Base-by-base conservation (phyloP, 2,329 filamentous ascomycete genomes). In the Mariannaea elegans region DNA sequence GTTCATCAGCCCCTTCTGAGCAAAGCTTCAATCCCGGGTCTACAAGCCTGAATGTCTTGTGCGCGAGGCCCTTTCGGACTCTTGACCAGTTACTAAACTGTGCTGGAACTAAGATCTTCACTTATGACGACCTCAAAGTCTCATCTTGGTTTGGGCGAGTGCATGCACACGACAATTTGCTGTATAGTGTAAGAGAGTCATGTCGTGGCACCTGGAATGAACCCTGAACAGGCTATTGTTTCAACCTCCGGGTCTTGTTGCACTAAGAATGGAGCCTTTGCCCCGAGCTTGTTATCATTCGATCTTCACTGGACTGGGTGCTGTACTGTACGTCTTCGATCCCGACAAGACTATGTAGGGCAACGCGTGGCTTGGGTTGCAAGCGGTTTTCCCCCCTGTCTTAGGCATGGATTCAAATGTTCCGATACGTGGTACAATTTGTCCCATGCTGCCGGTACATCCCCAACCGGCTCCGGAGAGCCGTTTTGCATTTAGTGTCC, bases 341-440 rank as follows among this genome's bases (percentile, higher is more conserved):
- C 34, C 41, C 45, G 51, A 52, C 66, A 59, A 68, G 61, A 69
- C 63, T 39, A 50, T 44, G 12, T 19, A 45, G 41, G 19, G 41
- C 31, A 52, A 41, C 48, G 46, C 57, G 58, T 51, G 49, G 61
- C 46, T 34, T 48, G n/a, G 27, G 42, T 50, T 50, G 29, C 42
- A 34, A 12, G 27, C 23, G 44, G 38, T 32, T 32, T 19, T 31
- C 14, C 19, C 31, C 64, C 66, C 52, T 66, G 63, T 21, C 19
- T 8, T 34, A 54, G 63, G 59, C 51, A 9, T 34, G 32, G 12
- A 45, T 27, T 23, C 2, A 21, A 36, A n/a, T 48, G 45, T 52
- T 69, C 66, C 66, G 67, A 69, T 58, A 47, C 61, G 66, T 69
- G 66, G 66, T 51, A 65, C 63, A 66, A 66, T 62, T 66, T 16